Base-by-base conservation (phyloP, 2,329 filamentous ascomycete species). In the Metarhizium rileyi region DNA sequence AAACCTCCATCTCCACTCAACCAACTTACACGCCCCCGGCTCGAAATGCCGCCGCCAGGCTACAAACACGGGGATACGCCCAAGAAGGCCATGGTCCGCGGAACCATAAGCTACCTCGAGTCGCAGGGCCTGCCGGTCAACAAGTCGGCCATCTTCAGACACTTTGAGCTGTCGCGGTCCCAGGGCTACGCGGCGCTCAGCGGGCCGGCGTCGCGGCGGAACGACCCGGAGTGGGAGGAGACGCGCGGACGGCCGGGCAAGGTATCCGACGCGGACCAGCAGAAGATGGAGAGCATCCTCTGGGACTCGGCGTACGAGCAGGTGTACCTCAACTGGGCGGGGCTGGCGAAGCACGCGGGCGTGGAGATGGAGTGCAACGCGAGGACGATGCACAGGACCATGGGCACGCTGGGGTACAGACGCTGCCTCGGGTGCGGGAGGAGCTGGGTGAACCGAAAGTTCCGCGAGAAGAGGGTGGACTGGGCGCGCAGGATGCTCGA, bases 71-170 rank as follows among this genome's bases (percentile, higher is more conserved):
- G 62, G 44, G 66, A 68, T 55, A 63, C 63, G 42, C 60, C 62
- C 12, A 66, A 66, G 55, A 66, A 66, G 60, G 66, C 64, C 50
- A 65, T 68, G 63, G 66, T 68, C 33, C 61, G 66, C 10, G 66
- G 66, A 8, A 67, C 64, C 44, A 68, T 68, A 53, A 67, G 66
- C 4, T 68, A 67, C 55, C 64, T 69, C 16, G 66, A 68, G 54
- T 62, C 64, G 2, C 61, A 68, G 30, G 65, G 64, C 49, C 57
- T 68, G 18, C 63, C 63, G 2, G 65, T 68, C 47, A 68, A 69
- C 59, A 68, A 68, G 56, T 63, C 63, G 28, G 65, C 66, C 57
- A 67, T 69, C 52, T 68, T 69, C 52, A 60, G 64, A 28, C 66
- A 69, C 53, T 68, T 69, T 57, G 63, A 63, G 20, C 59, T 69